A percentile compares a stretch with the other conserved stretches of the same genome.
Conservation (phyloP, 305 asterid species). For the Fraxinus greggii region DNA sequence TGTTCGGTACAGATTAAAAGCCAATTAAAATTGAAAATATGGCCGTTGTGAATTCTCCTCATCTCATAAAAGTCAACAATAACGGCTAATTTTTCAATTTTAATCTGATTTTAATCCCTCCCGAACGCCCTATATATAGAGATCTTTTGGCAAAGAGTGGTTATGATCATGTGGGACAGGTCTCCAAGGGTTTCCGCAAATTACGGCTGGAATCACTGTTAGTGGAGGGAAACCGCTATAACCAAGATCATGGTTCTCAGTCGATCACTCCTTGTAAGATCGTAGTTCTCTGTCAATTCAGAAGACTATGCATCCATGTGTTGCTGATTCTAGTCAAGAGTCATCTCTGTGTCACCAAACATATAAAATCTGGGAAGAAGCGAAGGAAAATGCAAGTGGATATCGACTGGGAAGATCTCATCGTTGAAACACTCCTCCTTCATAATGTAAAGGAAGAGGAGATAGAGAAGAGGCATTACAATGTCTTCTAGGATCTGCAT, state of each 20-base stretch:
- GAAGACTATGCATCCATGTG: background rate
- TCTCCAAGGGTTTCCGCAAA: background rate
- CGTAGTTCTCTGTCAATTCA: background rate
- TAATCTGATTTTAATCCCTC: too few species aligned
- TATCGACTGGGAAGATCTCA: constrained; percentile 72
- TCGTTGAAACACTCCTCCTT: constrained; percentile 78
- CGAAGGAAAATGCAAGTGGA: constrained; percentile 39
- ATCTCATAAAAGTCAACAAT: too few species aligned
- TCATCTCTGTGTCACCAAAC: background rate
- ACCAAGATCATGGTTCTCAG: background rate
- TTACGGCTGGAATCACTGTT: background rate
- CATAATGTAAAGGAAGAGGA: constrained; percentile 73
- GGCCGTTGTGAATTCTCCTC: too few species aligned
- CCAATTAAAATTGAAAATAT: too few species aligned
- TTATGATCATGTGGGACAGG: background rate
- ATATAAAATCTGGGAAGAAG: constrained; percentile 30
- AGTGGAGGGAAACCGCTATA: background rate
- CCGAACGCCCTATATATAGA: background rate
- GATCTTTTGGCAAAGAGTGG: background rate
- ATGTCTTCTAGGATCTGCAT: constrained; percentile 61
- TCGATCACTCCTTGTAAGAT: background rate
- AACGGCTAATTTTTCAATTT: too few species aligned
- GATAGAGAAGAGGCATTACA: constrained; percentile 76
- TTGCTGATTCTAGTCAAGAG: background rate
- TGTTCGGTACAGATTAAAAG: too few species aligned